A percentile compares a stretch with the other conserved stretches of the same genome.
Conservation (phyloP, 208 protist species). For the Endotrypanum monterogeii region DNA sequence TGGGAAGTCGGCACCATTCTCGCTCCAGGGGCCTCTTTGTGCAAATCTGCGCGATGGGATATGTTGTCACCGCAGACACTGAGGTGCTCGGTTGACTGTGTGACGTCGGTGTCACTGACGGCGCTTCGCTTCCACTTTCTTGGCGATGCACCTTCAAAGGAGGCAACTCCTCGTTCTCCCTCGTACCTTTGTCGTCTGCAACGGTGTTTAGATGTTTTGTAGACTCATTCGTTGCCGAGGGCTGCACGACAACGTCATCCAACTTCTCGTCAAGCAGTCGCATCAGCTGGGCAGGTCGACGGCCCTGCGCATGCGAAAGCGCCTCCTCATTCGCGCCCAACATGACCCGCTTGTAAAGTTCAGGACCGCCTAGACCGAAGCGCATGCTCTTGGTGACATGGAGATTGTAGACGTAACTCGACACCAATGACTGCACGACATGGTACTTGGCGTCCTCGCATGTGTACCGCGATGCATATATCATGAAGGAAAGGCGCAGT, state of each 20-base stretch:
- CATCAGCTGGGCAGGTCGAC: conserved; percentile 24
- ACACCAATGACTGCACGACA: conserved; percentile 4
- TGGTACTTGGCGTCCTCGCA: conserved; percentile 7
- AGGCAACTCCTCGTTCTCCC: neutral
- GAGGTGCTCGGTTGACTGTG: neutral
- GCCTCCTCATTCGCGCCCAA: neutral
- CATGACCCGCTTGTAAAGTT: neutral
- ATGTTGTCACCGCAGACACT: conserved; percentile 1
- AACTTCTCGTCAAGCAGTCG: conserved; percentile 18
- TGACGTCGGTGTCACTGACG: neutral
- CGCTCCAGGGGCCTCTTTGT: conserved; percentile 5
- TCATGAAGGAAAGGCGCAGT: conserved; percentile 6
- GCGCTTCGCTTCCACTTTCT: neutral
- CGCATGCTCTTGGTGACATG: conserved; percentile 18
- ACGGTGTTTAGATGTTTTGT: neutral
- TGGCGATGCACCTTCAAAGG: neutral
- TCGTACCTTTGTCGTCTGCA: neutral
- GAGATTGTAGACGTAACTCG: conserved; percentile 11
- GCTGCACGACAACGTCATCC: neutral
- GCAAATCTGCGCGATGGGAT: conserved; percentile 5
- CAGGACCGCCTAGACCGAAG: conserved; percentile 13
- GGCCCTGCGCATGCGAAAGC: neutral
- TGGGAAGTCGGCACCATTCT: conserved; percentile 22
- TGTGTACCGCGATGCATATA: conserved; percentile 22
- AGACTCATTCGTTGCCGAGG: neutral